phyloP scores from a whole-genome alignment of 2,329 filamentous ascomycete species.

The Paecilomyces sp. region DNA sequence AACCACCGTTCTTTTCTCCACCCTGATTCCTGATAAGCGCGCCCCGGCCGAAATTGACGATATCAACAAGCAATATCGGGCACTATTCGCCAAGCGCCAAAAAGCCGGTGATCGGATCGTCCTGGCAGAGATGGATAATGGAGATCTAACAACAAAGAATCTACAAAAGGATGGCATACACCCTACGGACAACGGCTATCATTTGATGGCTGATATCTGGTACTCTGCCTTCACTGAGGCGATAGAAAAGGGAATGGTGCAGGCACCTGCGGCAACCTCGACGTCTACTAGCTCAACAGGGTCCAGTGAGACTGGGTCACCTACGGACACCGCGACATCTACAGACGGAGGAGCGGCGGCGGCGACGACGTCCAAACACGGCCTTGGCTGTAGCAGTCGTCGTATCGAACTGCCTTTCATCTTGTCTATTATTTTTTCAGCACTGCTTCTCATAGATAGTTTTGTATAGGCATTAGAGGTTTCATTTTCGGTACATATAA shows the following conservation, averaged over 20 bases:
- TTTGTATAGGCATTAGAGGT: neutral
- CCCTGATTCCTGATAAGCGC: conserved; percentile 18
- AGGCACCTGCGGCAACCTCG: neutral
- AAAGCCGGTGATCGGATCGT: conserved; percentile 13
- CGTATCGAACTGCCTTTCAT: neutral
- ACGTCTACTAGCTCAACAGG: neutral
- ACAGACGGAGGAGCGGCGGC: neutral
- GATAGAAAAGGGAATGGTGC: conserved; percentile 8
- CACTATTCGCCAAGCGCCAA: conserved; percentile 14
- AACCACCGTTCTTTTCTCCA: conserved; percentile 26
- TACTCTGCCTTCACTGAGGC: conserved; percentile 16
- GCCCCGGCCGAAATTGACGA: conserved; percentile 1
- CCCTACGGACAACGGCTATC: conserved; percentile 16
- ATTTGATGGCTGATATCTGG: conserved; percentile 20
- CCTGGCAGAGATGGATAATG: conserved; percentile 18
- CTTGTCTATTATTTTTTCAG: neutral
- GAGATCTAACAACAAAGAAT: conserved; percentile 10
- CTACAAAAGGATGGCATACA: conserved; percentile 15
- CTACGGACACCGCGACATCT: neutral
- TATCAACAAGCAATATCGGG: conserved; percentile 18
- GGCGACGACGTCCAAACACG: neutral
- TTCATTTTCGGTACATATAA: neutral
- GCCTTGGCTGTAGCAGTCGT: neutral
- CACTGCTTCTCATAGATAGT: neutral
- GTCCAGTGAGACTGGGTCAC: neutral